phyloP scores from a whole-genome alignment of 345 rosid species.

The Stellera chamaejasme region DNA sequence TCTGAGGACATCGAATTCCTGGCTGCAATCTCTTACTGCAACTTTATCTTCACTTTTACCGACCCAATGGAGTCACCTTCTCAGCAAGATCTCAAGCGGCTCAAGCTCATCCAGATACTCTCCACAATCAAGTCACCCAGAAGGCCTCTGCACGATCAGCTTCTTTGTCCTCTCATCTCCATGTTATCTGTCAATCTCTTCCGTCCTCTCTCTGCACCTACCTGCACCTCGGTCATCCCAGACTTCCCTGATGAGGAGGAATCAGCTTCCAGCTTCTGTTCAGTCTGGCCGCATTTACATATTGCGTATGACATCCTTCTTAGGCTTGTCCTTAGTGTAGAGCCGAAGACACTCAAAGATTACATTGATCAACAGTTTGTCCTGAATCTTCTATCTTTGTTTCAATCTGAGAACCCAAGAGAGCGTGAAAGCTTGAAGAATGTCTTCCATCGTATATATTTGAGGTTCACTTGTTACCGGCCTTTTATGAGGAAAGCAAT shows the following conservation, averaged over 20 bases:
- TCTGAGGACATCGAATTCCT: conserved; percentile 29
- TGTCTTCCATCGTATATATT: conserved; percentile 46
- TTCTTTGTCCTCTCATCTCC: conserved; percentile 27
- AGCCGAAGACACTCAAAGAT: conserved; percentile 31
- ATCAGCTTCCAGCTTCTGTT: conserved; percentile 16
- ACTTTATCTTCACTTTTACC: conserved; percentile 32
- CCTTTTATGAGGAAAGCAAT: conserved; percentile 54
- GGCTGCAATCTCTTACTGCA: conserved; percentile 29
- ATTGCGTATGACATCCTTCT: conserved; percentile 39
- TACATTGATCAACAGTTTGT: conserved; percentile 36
- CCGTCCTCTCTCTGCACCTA: conserved; percentile 50
- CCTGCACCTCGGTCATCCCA: conserved; percentile 9
- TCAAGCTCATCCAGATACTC: conserved; percentile 39
- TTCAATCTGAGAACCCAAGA: conserved; percentile 53
- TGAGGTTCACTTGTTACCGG: conserved; percentile 37
- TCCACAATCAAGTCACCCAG: conserved; percentile 24
- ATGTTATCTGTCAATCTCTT: conserved; percentile 51
- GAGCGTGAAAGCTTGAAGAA: conserved; percentile 52
- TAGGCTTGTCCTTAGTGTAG: conserved; percentile 24
- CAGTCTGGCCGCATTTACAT: conserved; percentile 50
- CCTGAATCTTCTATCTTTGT: conserved; percentile 32
- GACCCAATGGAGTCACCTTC: conserved; percentile 44
- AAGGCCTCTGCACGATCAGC: conserved; percentile 19
- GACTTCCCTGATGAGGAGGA: conserved; percentile 45
- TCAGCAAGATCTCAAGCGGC: conserved; percentile 39